These are phyloP conservation scores for Macrotyloma uniflorum DNA, from an alignment of 306 rosid species.

Conservation along the genomic window DNA sequence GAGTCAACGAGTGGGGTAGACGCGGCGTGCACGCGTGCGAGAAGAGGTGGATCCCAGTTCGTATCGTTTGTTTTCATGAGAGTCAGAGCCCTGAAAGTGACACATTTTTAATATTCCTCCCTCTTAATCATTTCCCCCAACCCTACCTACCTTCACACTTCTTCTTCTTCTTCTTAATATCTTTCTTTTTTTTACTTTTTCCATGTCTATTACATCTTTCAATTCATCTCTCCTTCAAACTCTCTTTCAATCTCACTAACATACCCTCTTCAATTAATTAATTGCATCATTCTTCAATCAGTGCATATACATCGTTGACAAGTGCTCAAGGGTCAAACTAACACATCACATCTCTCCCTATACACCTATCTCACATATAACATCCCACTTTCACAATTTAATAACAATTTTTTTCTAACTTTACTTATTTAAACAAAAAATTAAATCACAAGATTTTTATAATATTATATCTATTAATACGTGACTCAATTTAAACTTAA, in stretches of 20 bases:
- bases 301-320: constrained; percentile 45
- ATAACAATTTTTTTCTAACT: too few relatives aligned
- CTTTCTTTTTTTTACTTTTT: too few relatives aligned
- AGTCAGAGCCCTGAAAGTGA: constrained; percentile 87
- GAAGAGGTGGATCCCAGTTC: constrained; percentile 49
- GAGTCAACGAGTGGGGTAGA: constrained; percentile 68
- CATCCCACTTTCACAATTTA: neutral
- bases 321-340: constrained; percentile 34
- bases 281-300: constrained; percentile 32
- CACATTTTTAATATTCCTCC: constrained; percentile 49
- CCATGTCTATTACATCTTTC: too few relatives aligned
- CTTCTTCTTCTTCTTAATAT: too few relatives aligned
- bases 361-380: too few relatives aligned
- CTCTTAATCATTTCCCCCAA: constrained; percentile 49
- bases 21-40: constrained; percentile 83
- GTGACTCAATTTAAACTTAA: too few relatives aligned
- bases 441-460: too few relatives aligned
- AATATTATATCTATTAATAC: too few relatives aligned
- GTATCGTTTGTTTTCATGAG: constrained; percentile 38
- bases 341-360: neutral
- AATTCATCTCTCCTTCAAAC: too few relatives aligned
- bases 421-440: too few relatives aligned
- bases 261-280: too few relatives aligned
- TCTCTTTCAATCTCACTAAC: too few relatives aligned
- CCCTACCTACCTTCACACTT: neutral